A percentile compares a stretch with the other conserved stretches of the same genome.
phyloP scores from a whole-genome alignment of 2,329 filamentous ascomycete species.

The Aspergillus felis region DNA sequence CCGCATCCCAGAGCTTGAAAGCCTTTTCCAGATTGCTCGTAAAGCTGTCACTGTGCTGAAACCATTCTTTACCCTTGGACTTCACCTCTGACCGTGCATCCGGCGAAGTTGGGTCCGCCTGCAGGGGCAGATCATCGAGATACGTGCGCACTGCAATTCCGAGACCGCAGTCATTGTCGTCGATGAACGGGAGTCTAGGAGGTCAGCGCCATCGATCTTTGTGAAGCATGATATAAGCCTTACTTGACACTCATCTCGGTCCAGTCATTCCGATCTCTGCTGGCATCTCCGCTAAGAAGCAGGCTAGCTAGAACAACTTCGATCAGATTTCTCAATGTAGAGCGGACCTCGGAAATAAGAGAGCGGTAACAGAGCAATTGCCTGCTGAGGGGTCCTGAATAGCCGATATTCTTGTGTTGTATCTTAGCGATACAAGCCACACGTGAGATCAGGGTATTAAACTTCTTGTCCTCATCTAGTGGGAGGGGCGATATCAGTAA shows the following conservation, averaged over 20 bases:
- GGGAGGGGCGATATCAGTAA: constrained; percentile 27
- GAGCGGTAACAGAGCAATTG: constrained; percentile 84
- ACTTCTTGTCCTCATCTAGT: constrained; percentile 68
- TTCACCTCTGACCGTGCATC: constrained; percentile 49
- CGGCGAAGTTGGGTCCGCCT: constrained; percentile 51
- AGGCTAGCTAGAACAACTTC: constrained; percentile 78
- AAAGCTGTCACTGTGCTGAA: constrained; percentile 58
- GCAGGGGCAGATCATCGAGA: constrained; percentile 52
- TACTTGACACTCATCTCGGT: constrained; percentile 70
- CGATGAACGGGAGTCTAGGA: constrained; percentile 41
- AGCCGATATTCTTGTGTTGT: constrained; percentile 79
- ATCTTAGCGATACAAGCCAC: constrained; percentile 79
- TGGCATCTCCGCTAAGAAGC: constrained; percentile 74
- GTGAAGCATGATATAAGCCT: constrained; percentile 23
- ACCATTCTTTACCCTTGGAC: constrained; percentile 55
- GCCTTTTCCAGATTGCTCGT: constrained; percentile 55
- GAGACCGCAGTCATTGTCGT: constrained; percentile 44
- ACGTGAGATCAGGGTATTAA: constrained; percentile 78
- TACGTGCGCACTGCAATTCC: constrained; percentile 48
- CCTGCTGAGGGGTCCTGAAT: constrained; percentile 89
- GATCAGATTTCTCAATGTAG: constrained; percentile 73
- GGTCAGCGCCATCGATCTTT: constrained; percentile 5
- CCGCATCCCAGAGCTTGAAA: constrained; percentile 63
- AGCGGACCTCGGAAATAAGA: constrained; percentile 73
- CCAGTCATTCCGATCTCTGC: constrained; percentile 65